Percentiles rank a stretch among this genome's conserved stretches.
Evolutionary conservation across 2,329 filamentous ascomycete genomes (phyloP).

Genomic region (Trichoderma harzianum): DNA sequence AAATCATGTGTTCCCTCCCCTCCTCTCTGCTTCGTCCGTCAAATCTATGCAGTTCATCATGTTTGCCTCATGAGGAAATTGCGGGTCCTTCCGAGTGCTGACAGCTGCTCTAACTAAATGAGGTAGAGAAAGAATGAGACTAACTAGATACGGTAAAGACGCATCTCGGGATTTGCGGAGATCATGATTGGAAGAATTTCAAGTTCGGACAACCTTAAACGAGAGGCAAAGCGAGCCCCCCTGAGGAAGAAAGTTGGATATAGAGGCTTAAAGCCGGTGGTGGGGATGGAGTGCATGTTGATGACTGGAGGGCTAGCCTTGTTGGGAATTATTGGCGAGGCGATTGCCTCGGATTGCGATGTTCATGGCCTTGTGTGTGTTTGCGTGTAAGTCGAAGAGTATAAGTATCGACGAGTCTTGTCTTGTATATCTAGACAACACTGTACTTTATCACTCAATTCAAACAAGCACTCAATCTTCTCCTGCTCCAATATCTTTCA

Average conservation of each 20-base stretch:
- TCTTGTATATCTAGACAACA: not conserved
- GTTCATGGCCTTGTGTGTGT: not conserved
- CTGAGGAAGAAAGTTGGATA: not conserved
- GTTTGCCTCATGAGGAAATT: not conserved
- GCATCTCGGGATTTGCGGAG: not conserved
- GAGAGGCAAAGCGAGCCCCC: not conserved
- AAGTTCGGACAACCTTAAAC: not conserved
- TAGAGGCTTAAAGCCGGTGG: not conserved
- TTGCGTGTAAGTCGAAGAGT: not conserved
- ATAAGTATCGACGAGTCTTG: not conserved
- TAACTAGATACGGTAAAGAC: not conserved
- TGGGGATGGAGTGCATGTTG: not conserved
- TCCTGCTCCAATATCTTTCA: not conserved
- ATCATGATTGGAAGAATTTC: not conserved
- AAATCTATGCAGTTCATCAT: too few relatives aligned
- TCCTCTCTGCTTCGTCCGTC: not conserved
- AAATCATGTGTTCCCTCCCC: not conserved
- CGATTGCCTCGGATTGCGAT: not conserved
- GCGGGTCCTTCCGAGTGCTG: not conserved
- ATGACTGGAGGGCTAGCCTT: slow-evolving; percentile 4
- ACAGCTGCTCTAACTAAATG: not conserved
- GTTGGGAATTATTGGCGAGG: not conserved
- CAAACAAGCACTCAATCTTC: not conserved
- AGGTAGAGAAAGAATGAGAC: not conserved
- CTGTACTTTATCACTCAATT: not conserved